Base-by-base conservation (phyloP, 2,329 filamentous ascomycete species). In the Cladophialophora bantiana region DNA sequence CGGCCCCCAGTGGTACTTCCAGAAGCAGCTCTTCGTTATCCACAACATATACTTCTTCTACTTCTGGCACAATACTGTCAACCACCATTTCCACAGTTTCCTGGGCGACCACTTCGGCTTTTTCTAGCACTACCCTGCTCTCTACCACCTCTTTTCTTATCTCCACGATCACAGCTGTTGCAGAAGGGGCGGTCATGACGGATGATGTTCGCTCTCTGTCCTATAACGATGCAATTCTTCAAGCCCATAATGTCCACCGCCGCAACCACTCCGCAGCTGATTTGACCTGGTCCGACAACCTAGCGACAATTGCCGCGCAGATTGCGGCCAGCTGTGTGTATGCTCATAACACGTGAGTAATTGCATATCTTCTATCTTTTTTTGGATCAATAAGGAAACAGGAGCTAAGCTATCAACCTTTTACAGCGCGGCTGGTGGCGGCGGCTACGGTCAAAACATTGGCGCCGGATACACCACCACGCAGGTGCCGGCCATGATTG, bases 401-500 rank as follows among this genome's bases (percentile, higher is more conserved):
- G 5, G 32, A 3, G 48, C 59, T 61, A 53, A 61, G 3, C 7
- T 13, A 15, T 15, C 3, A 10, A 18, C 31, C 26, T 31, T 26
- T 38, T 20, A 4, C 48, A 71, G 66, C 20, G 48, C 67, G 3
- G 50, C 59, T 32, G 81, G 85, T 69, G 83, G 81, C 57, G 88
- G 87, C 62, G 83, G 85, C 55, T 96, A 94, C 75, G 94, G 94
- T 69, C 95, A 98, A 82, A 99, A 98, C 85, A 89, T 98, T 66
- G 94, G 92, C 75, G 89, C 89, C 67, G 83, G 89, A 71, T 84
- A 87, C 67, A 75, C 79, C 0, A 76, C 81, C 20, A 79, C 78
- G 68, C 85, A 88, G 54, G 83, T 92, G 68, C 87, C 88, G 59
- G 83, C 85, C 69, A 88, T 90, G 72, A 88, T 94, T 76, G 91